phyloP scores from a whole-genome alignment of 1,284 basidiomycete species.

The Tilletia indica region DNA sequence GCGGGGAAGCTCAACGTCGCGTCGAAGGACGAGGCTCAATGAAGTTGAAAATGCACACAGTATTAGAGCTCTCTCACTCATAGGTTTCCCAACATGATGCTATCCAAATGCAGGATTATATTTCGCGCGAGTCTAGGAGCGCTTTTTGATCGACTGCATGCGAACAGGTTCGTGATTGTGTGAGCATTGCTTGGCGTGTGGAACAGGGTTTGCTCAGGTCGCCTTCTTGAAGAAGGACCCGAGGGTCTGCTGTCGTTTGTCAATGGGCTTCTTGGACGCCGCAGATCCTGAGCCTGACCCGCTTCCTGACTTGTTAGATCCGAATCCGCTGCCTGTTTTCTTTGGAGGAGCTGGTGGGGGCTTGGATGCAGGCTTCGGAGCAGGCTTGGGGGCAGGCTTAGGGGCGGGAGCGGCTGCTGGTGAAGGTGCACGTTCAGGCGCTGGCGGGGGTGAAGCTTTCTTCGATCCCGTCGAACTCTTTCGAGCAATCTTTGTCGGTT shows the following conservation, averaged over 20 bases:
- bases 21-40: constrained; percentile 19
- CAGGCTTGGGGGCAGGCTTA: no score
- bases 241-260: constrained; percentile 42
- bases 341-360: constrained; percentile 16
- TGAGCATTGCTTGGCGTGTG: not conserved
- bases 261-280: constrained; percentile 22
- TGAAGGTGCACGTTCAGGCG: no score
- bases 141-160: not conserved
- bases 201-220: constrained; percentile 16
- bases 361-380: not conserved
- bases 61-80: no score
- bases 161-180: not conserved
- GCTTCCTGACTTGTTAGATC: constrained; percentile 13
- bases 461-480: not conserved
- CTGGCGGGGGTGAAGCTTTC: no score
- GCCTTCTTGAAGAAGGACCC: constrained; percentile 40
- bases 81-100: no score
- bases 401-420: no score
- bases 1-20: not conserved
- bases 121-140: not conserved
- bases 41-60: not conserved
- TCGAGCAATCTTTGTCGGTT: constrained; percentile 22
- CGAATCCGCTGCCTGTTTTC: constrained; percentile 1
- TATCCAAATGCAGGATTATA: not conserved
- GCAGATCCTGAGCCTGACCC: constrained; percentile 18